Base-by-base conservation (phyloP, 1,284 basidiomycete genomes). In the Veloboletus limbatus region DNA sequence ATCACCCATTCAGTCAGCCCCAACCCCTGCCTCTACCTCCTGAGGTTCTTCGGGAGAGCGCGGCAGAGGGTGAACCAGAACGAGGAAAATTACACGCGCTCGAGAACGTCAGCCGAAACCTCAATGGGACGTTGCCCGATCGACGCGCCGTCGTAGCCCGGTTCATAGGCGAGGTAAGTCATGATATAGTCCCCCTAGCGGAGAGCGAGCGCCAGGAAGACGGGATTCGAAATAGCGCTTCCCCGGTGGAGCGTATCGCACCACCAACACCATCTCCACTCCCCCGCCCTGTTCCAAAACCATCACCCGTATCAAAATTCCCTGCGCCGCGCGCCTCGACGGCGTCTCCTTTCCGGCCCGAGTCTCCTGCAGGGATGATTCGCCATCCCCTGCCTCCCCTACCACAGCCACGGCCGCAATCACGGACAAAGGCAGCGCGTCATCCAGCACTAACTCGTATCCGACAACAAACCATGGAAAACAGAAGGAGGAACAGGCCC, bases 1-100 rank as follows among this genome's bases (percentile, higher is more conserved):
- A 51, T 22, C 64, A 62, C 31, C 7, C 59, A 18, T 66, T 64
- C 26, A 58, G 54, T 39, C 64, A 60, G 20, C 14, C 27, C 0
- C 40, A 36, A 32, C 13, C 33, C 3, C 38, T 9, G 8, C 14
- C 40, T 16, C 28, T 4, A 13, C 8, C 37, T 3, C 27, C 42
- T 20, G n/a, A 10, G 1, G 8, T n/a, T n/a, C n/a, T n/a, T n/a
- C n/a, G n/a, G n/a, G n/a, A n/a, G n/a, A n/a, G n/a, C n/a, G n/a
- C 3, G 3, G n/a, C 8, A 14, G 17, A 7, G 24, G 32, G 6
- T 8, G 26, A 52, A 30, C 40, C 9, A 35, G 35, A 37, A 14
- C 30, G 8, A 24, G 7, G 22, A 17, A 25, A n/a, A n/a, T n/a
- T n/a, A n/a, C n/a, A n/a, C n/a, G n/a, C n/a, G 6, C 2, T 11